Conservation (phyloP, 306 rosid genomes). For the Cicer arietinum region DNA sequence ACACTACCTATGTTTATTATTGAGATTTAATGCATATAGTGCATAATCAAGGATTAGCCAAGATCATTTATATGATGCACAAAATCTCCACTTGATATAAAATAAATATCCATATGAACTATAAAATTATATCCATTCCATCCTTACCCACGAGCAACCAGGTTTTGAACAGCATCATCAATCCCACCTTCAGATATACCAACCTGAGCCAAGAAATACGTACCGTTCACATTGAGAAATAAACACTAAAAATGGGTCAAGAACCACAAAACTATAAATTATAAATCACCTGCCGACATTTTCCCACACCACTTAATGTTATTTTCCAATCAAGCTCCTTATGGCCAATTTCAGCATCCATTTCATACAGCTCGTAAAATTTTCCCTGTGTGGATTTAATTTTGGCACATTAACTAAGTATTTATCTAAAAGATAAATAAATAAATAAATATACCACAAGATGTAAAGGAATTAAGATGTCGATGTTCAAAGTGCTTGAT, state of each 20-base stretch:
- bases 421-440: conserved; percentile 6
- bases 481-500: conserved; percentile 34
- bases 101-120: conserved; percentile 9
- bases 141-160: conserved; percentile 96
- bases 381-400: conserved; percentile 68
- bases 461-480: background rate
- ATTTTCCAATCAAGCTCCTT: conserved; percentile 99
- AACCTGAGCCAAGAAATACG: conserved; percentile 63
- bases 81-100: conserved; percentile 32
- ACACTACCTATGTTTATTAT: conserved; percentile 25
- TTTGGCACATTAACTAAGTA: conserved; percentile 36
- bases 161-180: conserved; percentile 90
- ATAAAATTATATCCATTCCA: conserved; percentile 35
- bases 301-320: conserved; percentile 94
- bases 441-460: background rate
- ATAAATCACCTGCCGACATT: conserved; percentile 87
- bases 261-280: conserved; percentile 4
- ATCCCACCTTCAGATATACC: conserved; percentile 98
- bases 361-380: conserved; percentile 94
- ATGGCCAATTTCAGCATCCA: conserved; percentile 97
- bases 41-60: background rate
- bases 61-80: conserved; percentile 17
- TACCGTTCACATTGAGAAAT: conserved; percentile 36
- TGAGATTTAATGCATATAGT: conserved; percentile 10
- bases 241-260: conserved; percentile 22